Percentiles rank a stretch among this genome's conserved stretches.
Evolutionary conservation across 306 rosid species (phyloP).

Genomic region (Parietaria judaica): DNA sequence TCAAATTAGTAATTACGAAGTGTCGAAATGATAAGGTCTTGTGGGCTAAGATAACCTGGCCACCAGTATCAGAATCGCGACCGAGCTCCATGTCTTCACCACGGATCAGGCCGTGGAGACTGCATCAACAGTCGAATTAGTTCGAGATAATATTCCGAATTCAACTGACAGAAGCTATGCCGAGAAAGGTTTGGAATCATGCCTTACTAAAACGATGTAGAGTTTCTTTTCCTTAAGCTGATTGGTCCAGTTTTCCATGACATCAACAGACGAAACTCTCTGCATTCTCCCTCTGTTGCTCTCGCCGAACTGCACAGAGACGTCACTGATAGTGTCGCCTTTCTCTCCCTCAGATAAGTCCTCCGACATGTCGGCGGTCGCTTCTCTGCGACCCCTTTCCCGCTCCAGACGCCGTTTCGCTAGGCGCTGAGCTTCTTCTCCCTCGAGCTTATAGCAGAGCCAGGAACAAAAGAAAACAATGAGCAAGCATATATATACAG

Average conservation of each 20-base stretch:
- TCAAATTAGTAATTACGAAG: slow-evolving; percentile 3
- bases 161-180: neutral
- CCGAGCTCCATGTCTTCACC: slow-evolving; percentile 65
- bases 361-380: slow-evolving; percentile 54
- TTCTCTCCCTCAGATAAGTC: slow-evolving; percentile 61
- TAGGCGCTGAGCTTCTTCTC: slow-evolving; percentile 37
- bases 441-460: slow-evolving; percentile 33
- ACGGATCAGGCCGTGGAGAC: slow-evolving; percentile 56
- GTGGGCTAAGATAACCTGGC: slow-evolving; percentile 34
- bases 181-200: slow-evolving; percentile 19
- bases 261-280: slow-evolving; percentile 36
- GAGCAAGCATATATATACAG: neutral
- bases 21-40: neutral
- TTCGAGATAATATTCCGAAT: too few relatives aligned
- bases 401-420: slow-evolving; percentile 41
- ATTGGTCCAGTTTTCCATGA: slow-evolving; percentile 41
- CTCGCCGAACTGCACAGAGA: slow-evolving; percentile 25
- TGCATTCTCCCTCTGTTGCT: slow-evolving; percentile 28
- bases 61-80: slow-evolving; percentile 61
- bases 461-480: neutral
- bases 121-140: slow-evolving; percentile 20
- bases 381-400: slow-evolving; percentile 47
- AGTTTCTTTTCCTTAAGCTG: slow-evolving; percentile 46
- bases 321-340: slow-evolving; percentile 35
- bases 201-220: slow-evolving; percentile 48